These are phyloP conservation scores for Fonsecaea nubica DNA, from an alignment of 2,329 filamentous ascomycete species.

Conservation along the genomic window DNA sequence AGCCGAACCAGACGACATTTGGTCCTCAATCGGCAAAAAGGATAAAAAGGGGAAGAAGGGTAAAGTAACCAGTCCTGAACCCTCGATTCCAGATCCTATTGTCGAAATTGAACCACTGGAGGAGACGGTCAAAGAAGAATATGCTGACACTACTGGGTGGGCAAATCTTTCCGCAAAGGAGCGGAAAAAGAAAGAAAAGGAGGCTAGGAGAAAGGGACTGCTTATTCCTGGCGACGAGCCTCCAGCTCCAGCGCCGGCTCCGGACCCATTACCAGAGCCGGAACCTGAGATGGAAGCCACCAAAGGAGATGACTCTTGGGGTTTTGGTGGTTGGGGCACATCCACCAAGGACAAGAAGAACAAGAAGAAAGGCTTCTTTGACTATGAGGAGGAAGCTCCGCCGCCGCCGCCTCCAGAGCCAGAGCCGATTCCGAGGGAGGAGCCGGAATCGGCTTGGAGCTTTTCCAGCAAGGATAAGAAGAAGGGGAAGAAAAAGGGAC, in stretches of 20 bases:
- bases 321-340: constrained; percentile 35
- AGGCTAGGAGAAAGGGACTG: constrained; percentile 48
- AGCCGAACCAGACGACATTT: constrained; percentile 40
- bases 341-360: constrained; percentile 55
- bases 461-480: constrained; percentile 41
- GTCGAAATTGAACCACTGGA: constrained; percentile 41
- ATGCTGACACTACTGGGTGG: constrained; percentile 42
- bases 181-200: constrained; percentile 54
- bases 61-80: constrained; percentile 40
- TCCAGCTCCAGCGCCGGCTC: constrained; percentile 7
- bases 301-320: constrained; percentile 45
- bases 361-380: constrained; percentile 30
- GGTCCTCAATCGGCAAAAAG: constrained; percentile 37
- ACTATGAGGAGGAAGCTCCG: constrained; percentile 16
- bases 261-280: constrained; percentile 24
- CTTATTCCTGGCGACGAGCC: constrained; percentile 41
- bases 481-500: constrained; percentile 23
- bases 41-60: constrained; percentile 41
- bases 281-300: constrained; percentile 41
- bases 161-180: constrained; percentile 41
- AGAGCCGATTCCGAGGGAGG: constrained; percentile 43
- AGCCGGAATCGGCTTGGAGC: constrained; percentile 41
- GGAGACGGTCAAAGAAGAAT: constrained; percentile 36
- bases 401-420: constrained; percentile 30
- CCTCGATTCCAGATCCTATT: constrained; percentile 40